A percentile compares a stretch with the other conserved stretches of the same genome.
These are phyloP conservation scores for Anisodus acutangulus DNA, from an alignment of 257 asterid species.

Conservation along the genomic window DNA sequence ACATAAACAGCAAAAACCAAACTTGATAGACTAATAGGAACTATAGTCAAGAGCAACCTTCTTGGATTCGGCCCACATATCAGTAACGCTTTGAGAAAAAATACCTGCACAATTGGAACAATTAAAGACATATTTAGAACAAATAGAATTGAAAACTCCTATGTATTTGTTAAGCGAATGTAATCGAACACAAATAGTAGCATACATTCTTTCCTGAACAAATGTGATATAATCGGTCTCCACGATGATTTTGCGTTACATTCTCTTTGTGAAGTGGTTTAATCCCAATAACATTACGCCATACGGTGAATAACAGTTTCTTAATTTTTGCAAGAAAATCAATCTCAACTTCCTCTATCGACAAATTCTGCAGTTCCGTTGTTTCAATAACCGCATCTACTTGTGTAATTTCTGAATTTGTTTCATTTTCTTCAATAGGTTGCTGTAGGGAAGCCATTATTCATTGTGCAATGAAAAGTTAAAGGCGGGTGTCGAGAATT, in stretches of 20 bases:
- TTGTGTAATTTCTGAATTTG: background rate
- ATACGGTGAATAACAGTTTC: background rate
- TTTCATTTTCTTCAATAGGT: background rate
- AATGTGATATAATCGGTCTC: background rate
- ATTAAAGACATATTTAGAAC: background rate
- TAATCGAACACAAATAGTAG: background rate
- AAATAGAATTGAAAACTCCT: background rate
- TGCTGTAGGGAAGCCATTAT: background rate
- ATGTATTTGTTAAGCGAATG: background rate
- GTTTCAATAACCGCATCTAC: background rate
- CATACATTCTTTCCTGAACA: conserved; percentile 21
- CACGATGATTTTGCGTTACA: background rate
- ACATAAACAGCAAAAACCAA: conserved; percentile 33
- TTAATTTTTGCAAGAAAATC: background rate
- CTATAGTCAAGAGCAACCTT: conserved; percentile 31
- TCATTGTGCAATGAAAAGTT: background rate
- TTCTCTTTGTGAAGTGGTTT: background rate
- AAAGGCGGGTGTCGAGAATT: background rate
- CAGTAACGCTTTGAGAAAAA: conserved; percentile 35
- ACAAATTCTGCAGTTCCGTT: background rate
- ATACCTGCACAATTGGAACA: conserved; percentile 25
- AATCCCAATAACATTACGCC: background rate
- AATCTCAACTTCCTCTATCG: background rate
- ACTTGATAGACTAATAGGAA: conserved; percentile 37
- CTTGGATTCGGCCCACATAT: conserved; percentile 44